A percentile compares a stretch with the other conserved stretches of the same genome.
phyloP scores from a whole-genome alignment of 331 rosid genomes.

The Stylosanthes scabra region DNA sequence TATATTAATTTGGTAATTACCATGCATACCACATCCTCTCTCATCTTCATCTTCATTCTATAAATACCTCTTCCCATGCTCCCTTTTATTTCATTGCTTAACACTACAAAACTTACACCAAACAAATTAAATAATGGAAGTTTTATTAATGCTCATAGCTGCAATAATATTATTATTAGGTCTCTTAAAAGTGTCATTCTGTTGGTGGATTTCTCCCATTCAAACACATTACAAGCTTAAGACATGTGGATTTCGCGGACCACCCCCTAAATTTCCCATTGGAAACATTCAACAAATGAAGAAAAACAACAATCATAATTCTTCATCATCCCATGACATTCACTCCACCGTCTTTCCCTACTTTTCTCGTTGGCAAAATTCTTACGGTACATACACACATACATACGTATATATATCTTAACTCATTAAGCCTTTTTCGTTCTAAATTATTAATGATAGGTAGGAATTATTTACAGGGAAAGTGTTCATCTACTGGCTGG shows the following conservation, averaged over 20 bases:
- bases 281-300: slow-evolving; percentile 75
- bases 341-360: slow-evolving; percentile 75
- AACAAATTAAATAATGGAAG: slow-evolving; percentile 43
- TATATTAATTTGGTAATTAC: too few relatives aligned
- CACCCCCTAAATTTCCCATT: slow-evolving; percentile 75
- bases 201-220: slow-evolving; percentile 70
- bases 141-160: slow-evolving; percentile 2
- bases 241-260: slow-evolving; percentile 76
- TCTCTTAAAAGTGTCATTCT: slow-evolving; percentile 42
- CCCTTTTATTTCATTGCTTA: background rate
- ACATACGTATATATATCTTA: background rate
- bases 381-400: slow-evolving; percentile 57
- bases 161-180: background rate
- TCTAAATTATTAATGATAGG: background rate
- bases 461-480: slow-evolving; percentile 63
- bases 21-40: too few relatives aligned
- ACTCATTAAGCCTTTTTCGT: background rate
- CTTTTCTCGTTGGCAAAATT: slow-evolving; percentile 75
- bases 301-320: slow-evolving; percentile 46
- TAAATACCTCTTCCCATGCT: background rate
- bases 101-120: too few relatives aligned
- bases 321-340: slow-evolving; percentile 57
- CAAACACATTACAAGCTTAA: slow-evolving; percentile 49
- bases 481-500: slow-evolving; percentile 79
- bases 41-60: background rate